Evolutionary conservation across 768 basidiomycete species (phyloP), one percentile per base, ranked within the genome.

Genomic region (Leccinum truebloodii): DNA sequence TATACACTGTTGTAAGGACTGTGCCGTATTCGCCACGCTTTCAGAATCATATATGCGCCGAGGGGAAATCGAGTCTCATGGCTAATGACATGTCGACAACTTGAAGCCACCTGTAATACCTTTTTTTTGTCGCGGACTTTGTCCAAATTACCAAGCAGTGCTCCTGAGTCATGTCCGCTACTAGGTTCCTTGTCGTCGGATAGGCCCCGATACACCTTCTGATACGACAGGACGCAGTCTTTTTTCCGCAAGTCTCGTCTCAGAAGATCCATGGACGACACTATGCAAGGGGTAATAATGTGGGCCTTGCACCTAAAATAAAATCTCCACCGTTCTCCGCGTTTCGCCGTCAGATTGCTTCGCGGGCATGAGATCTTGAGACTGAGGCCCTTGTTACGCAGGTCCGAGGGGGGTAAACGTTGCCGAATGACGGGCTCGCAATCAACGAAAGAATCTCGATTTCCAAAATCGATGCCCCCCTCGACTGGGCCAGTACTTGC

Each of bases 261-360:
- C 55, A 26, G 57, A 18, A 32, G 61, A 50, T 2, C 58, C 59
- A 3, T 52, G 44, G 9, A 71, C 51, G 22, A 69, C 2, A 73
- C 58, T 37, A 71, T 41, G 26, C 67, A 51, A 0, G 67, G 67
- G 12, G 63, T 59, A 55, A 67, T 59, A 55, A 67, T 60, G 9
- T 49, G 8, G 1, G 67, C 65, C 26, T 60, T 61, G 51, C 63
- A 65, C 37, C 35, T 6, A 10, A 48, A 54, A 37, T 60, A 58
- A 57, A 73, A 65, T 58, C 49, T 63, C 59, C 46, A 71, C 18
- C 3, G 52, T 56, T 28, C 30, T 59, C 68, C 63, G 61, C n/a
- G 46, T 51, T 49, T 70, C 56, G 13, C 44, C 28, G n/a, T 46
- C 50, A 10, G 58, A 28, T 18, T 55, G 24, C 18, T 55, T 59